Conservation (phyloP, 805 yeast genomes). For the Peterozyma toletana region DNA sequence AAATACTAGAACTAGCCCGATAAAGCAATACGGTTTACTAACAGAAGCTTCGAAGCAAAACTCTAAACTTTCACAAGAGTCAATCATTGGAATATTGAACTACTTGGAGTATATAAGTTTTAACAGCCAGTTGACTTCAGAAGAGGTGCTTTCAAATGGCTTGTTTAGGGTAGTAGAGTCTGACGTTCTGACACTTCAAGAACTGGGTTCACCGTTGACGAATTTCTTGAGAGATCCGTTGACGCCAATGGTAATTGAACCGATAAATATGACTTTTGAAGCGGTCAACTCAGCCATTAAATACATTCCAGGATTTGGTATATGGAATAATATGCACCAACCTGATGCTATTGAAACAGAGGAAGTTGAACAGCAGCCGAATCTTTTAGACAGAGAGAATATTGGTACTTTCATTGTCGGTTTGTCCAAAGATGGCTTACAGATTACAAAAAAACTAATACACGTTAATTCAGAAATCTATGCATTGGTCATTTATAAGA, state of each 20-base stretch:
- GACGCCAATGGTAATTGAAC: conserved; percentile 19
- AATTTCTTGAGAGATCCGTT: conserved; percentile 18
- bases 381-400: background rate
- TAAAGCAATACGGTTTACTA: background rate
- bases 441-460: background rate
- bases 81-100: conserved; percentile 13
- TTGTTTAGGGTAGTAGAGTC: conserved; percentile 17
- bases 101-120: conserved; percentile 18
- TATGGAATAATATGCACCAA: background rate
- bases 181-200: background rate
- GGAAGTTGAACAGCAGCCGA: background rate
- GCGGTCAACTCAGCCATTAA: conserved; percentile 10
- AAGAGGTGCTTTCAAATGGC: conserved; percentile 16
- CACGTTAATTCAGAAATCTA: background rate
- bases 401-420: background rate
- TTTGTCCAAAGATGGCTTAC: background rate
- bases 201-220: conserved; percentile 14
- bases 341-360: background rate
- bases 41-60: conserved; percentile 2
- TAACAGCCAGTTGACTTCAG: conserved; percentile 19
- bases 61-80: conserved; percentile 14
- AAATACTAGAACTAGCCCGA: background rate
- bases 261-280: conserved; percentile 17
- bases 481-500: conserved; percentile 1
- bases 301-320: background rate